phyloP scores from a whole-genome alignment of 352 stramenopile genomes.

The Phytophthora lateralis region DNA sequence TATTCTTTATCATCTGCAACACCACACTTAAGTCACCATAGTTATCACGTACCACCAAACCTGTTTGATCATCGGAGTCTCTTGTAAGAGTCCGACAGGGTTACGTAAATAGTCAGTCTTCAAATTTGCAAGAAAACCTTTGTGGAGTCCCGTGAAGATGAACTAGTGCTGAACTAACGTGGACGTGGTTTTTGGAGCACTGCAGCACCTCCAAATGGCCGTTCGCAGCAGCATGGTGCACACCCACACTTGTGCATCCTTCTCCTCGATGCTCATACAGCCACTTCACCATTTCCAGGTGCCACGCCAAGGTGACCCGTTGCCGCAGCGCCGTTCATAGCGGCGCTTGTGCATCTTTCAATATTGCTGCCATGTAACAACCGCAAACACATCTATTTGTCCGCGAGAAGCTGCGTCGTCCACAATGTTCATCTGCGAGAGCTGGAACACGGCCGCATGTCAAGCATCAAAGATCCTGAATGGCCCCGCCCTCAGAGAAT shows the following conservation, averaged over 20 bases:
- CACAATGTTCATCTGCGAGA: constrained; percentile 39
- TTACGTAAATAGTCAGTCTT: no score
- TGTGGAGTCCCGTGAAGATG: no score
- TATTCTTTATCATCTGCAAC: no score
- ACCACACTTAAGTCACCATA: no score
- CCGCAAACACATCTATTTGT: constrained; percentile 34
- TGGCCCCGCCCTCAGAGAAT: no score
- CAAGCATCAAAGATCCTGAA: no score
- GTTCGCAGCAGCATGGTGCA: constrained; percentile 44
- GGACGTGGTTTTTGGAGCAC: no score
- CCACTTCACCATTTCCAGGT: constrained; percentile 23
- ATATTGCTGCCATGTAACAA: constrained; percentile 36
- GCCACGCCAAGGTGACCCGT: constrained; percentile 40
- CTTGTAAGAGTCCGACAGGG: no score
- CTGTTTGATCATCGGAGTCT: no score
- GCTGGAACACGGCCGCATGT: constrained; percentile 28
- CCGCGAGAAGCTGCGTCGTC: constrained; percentile 43
- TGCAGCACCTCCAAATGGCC: constrained; percentile 48
- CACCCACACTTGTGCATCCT: constrained; percentile 39
- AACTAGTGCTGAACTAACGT: no score
- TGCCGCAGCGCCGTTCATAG: constrained; percentile 47
- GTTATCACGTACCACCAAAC: no score
- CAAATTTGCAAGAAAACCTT: no score
- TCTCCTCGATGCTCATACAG: constrained; percentile 32
- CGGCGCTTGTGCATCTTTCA: constrained; percentile 38